A percentile compares a stretch with the other conserved stretches of the same genome.
These are phyloP conservation scores for Quercus gilva DNA, from an alignment of 306 rosid species.

Conservation along the genomic window DNA sequence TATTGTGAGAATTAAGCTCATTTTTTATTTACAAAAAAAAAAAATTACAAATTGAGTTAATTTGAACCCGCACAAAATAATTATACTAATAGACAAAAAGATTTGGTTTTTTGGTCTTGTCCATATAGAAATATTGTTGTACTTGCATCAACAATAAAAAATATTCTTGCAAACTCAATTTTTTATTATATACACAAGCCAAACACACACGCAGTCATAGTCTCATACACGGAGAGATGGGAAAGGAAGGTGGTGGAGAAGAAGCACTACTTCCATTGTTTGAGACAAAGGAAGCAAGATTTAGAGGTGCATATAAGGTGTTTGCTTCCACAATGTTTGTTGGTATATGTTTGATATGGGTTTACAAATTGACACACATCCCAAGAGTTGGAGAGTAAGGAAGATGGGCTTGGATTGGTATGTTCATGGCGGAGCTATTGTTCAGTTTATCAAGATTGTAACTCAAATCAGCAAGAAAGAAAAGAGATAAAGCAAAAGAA, in stretches of 20 bases:
- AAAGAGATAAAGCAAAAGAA: no score
- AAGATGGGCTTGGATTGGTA: constrained; percentile 38
- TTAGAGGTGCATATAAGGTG: constrained; percentile 20
- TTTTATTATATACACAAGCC: no score
- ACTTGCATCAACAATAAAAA: no score
- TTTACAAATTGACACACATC: constrained; percentile 34
- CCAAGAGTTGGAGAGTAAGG: not conserved
- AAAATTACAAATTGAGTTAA: no score
- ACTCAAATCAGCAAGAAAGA: no score
- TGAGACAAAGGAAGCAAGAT: constrained; percentile 37
- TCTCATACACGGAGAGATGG: not conserved
- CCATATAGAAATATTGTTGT: no score
- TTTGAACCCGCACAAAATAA: no score
- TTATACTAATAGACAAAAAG: not conserved
- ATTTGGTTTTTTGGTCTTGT: not conserved
- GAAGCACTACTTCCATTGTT: constrained; percentile 12
- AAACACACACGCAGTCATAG: no score
- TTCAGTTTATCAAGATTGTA: constrained; percentile 25
- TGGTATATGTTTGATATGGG: constrained; percentile 39
- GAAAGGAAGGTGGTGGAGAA: not conserved
- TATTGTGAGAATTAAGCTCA: no score
- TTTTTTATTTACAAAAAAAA: no score
- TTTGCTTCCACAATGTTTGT: constrained; percentile 40
- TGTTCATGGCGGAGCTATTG: constrained; percentile 25
- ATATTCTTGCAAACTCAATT: no score